Evolutionary conservation across 441 rosid genomes (phyloP).

Genomic region (Dalechampia spathulata): DNA sequence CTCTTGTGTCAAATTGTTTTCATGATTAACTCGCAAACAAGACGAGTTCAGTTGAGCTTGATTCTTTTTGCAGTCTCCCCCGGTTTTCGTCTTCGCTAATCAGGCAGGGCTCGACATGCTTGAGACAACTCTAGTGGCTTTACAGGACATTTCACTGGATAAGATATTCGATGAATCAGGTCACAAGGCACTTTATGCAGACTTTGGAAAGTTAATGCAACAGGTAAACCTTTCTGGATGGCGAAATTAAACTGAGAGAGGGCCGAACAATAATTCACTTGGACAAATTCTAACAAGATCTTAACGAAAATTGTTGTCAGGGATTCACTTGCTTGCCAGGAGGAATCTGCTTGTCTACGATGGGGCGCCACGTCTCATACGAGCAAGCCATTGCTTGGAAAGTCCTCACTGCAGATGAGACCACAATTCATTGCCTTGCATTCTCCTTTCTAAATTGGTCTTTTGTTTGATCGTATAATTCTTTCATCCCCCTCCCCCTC

Average conservation of each 20-base stretch:
- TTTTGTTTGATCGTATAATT: constrained; percentile 49
- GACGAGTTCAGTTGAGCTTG: too few species aligned
- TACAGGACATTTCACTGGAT: constrained; percentile 84
- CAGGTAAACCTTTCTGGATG: too few species aligned
- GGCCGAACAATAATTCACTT: too few species aligned
- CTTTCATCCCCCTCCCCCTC: constrained; percentile 5
- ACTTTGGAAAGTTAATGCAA: constrained; percentile 82
- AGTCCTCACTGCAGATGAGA: constrained; percentile 64
- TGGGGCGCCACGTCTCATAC: constrained; percentile 79
- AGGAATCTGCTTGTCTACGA: constrained; percentile 84
- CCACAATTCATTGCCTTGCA: constrained; percentile 76
- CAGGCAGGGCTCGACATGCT: constrained; percentile 97
- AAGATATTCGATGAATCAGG: constrained; percentile 86
- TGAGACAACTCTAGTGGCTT: constrained; percentile 90
- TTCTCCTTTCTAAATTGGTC: constrained; percentile 92
- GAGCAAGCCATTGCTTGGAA: constrained; percentile 93
- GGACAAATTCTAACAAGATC: too few species aligned
- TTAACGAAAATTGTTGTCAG: too few species aligned
- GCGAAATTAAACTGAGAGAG: too few species aligned
- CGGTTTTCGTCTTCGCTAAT: constrained; percentile 83
- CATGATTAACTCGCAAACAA: too few species aligned
- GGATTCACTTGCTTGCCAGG: constrained; percentile 71
- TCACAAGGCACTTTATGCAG: constrained; percentile 54
- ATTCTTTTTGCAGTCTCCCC: constrained; percentile 62
- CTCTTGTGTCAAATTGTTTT: too few species aligned